Base-by-base conservation (phyloP, 106 monocot genomes). In the Phalaenopsis equestris region DNA sequence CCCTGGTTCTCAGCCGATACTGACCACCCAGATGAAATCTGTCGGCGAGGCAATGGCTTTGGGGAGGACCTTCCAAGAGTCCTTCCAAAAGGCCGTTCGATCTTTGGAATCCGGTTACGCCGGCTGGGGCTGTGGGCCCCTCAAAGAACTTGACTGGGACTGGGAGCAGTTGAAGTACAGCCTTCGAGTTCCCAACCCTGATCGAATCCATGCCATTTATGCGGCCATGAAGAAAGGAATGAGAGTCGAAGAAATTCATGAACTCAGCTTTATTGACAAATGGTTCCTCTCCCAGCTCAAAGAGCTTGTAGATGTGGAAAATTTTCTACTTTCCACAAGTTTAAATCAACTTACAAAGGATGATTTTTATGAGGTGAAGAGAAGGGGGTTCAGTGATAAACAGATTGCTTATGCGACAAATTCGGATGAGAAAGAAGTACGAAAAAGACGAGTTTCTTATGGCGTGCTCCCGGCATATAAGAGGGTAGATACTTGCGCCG, bases 1-100 rank as follows among this genome's bases (percentile, higher is more conserved):
- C 68, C 98, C 94, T 73, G 98, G 98, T 78, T 98, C 92, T 75
- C 86, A 93, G 78, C 91, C 98, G 81, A 77, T 90, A 82, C 77
- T 98, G 80, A 94, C 98, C 16, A 98, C 98, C 17, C 98, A 98
- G 80, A 98, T 98, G 98, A 98, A 98, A 80, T 98, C 98, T 9
- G 98, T 98, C 80, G 98, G 98, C 58, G 98, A 98, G 83, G 82
- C 98, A 77, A 98, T 98, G 98, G 94, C 98, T 47, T 46, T 98
- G 55, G 98, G 98, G 14, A 82, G 98, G 43, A 94, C 92, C 43
- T 98, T 98, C 72, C 98, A 98, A 88, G 98, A 98, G 79, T 98
- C 98, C 8, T 98, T 94, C 72, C 98, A 98, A 72, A 98, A 98
- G 81, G 98, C 98, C 36, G 94, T 98, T 49, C 90, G 98, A 37